Base-by-base conservation (phyloP, 2,329 filamentous ascomycete species). In the Talaromyces sp. region DNA sequence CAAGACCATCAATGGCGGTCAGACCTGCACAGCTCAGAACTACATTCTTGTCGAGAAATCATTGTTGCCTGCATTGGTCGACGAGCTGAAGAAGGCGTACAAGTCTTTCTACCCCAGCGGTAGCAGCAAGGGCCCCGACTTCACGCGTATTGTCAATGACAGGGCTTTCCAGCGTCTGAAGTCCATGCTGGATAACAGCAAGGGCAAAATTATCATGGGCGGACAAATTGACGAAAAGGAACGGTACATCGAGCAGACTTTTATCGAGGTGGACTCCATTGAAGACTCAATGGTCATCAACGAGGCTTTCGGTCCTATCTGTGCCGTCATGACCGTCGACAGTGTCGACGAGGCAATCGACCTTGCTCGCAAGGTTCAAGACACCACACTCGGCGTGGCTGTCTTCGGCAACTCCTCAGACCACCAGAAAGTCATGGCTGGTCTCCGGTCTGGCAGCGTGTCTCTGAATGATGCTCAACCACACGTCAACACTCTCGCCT, bases 221-320 rank as follows among this genome's bases (percentile, higher is more conserved):
- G 95, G 95, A 86, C 88, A 61, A 88, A 3, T 90, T 79, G 92
- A 98, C 74, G 88, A 91, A 73, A 81, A 84, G 39, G 84, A 91
- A 35, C 86, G 90, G 57, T 97, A 90, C 77, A 95, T 99, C 69
- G 92, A 93, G 74, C 91, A 93, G 0, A 99, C 95, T 0, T 87
- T 93, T n/a, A 87, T 99, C n/a, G 83, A 91, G 65, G 89, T 97
- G 40, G 83, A 90, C 67, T 87, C 86, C 65, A 73, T 84, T 16
- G 84, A 93, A 56, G 93, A 96, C 77, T 83, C 88, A 7, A 85
- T 97, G 76, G 84, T 97, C 71, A 79, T 80, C 25, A 86, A 96
- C 66, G 95, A 99, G 79, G 91, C 88, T 48, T 99, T 99, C 73
- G 95, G 93, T 6, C 95, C 95, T n/a, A 83, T 96, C 64, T 92